Evolutionary conservation across 306 rosid species (phyloP), one percentile per base, ranked within the genome.

Genomic region (Canavalia ensiformis): DNA sequence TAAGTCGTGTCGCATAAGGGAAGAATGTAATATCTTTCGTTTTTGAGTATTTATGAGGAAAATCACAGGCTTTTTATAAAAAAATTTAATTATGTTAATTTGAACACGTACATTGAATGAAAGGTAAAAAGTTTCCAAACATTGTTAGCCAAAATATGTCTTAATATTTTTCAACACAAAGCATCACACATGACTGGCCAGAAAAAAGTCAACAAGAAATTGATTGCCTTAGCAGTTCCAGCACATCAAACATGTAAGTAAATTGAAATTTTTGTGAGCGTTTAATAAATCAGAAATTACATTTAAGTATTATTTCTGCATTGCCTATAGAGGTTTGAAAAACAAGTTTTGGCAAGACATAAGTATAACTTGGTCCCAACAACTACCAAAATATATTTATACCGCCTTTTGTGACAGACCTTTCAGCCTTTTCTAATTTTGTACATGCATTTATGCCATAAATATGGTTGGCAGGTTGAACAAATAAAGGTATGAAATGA

Each of bases 121-220:
- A 45, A 45, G 5, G 10, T 11, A 45, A 45, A 18, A 18, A 18
- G 25, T 18, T 18, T 18, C 25, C 25, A 18, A 18, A 18, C 25
- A 18, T 18, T 18, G 10, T 35, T 12, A 25, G 51, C 10, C 51
- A 9, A 56, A 30, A 56, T 7, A 56, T 55, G 37, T 33, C 42
- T 31, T 42, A 13, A 47, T 6, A 28, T 45, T 44, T 69, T 18
- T 45, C 33, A 68, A 68, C 49, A 29, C 12, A 50, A 41, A 30
- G 64, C 76, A 35, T 82, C 75, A 42, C 55, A 72, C 65, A 37
- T 68, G 55, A 64, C 31, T 8, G 8, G 70, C 28, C 66, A 30
- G 29, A 58, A 76, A 58, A 75, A 82, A 68, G 18, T 58, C 57
- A 58, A 34, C 68, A 49, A 3, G 51, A 68, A 68, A 50, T 51